Conservation (phyloP, 2,329 filamentous ascomycete genomes). For the Talaromyces albobiverticillius region DNA sequence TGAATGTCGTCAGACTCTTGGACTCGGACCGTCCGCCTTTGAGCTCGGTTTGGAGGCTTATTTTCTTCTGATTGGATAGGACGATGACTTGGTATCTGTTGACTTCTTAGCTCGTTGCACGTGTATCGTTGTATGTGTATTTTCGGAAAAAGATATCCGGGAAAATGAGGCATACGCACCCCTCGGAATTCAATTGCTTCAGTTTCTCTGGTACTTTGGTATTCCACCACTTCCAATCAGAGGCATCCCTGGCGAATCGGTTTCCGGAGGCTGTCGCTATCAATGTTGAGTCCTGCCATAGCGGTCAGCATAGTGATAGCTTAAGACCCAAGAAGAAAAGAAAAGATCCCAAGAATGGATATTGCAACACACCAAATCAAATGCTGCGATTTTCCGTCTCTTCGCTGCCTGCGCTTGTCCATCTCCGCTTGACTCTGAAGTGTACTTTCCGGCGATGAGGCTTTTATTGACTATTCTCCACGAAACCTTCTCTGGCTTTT, state of each 20-base stretch:
- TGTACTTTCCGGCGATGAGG: constrained; percentile 73
- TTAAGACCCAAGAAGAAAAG: no score
- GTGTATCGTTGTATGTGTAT: no score
- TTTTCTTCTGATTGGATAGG: constrained; percentile 83
- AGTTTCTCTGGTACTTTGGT: constrained; percentile 64
- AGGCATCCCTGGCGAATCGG: constrained; percentile 65
- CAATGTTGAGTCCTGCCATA: constrained; percentile 74
- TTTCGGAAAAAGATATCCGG: constrained; percentile 12
- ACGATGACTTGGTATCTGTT: constrained; percentile 72
- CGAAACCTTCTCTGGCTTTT: constrained; percentile 68
- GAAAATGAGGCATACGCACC: constrained; percentile 45
- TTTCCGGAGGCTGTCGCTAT: constrained; percentile 78
- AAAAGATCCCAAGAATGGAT: no score
- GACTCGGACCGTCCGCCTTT: constrained; percentile 67
- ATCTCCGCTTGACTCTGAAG: constrained; percentile 12
- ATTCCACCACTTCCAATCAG: constrained; percentile 97
- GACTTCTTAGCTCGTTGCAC: background rate
- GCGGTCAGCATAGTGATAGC: background rate
- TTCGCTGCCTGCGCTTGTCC: constrained; percentile 15
- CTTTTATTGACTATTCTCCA: constrained; percentile 69
- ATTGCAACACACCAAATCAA: constrained; percentile 41
- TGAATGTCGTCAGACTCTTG: constrained; percentile 74
- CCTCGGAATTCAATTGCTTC: constrained; percentile 66
- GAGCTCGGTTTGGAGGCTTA: constrained; percentile 70
- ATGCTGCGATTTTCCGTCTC: constrained; percentile 41